Evolutionary conservation across 1,139 yeast genomes (phyloP).

Genomic region (Groenewaldozyma auringiensis): DNA sequence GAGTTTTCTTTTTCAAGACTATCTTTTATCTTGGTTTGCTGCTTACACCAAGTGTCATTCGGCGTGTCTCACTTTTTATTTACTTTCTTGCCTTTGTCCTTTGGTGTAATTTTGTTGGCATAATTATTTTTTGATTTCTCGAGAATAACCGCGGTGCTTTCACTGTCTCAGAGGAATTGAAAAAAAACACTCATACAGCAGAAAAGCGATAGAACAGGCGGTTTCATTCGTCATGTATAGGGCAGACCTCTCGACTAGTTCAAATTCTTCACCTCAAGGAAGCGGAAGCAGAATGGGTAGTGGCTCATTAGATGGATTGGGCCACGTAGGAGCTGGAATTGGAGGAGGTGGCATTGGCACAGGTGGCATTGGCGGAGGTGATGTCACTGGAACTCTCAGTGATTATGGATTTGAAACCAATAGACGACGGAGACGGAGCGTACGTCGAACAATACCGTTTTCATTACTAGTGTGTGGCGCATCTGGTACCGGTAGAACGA

Average conservation of each 20-base stretch:
- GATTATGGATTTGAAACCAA: conserved; percentile 3
- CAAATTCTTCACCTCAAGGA: neutral
- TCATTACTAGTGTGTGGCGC: conserved; percentile 68
- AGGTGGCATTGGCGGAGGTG: neutral
- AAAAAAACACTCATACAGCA: too few species aligned
- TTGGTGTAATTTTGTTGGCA: neutral
- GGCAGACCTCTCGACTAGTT: neutral
- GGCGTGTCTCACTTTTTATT: neutral
- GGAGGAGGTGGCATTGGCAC: neutral
- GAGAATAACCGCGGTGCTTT: too few species aligned
- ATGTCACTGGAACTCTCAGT: neutral
- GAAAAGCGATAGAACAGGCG: neutral
- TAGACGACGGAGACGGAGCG: conserved; percentile 43
- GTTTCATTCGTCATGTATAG: neutral
- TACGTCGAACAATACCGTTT: conserved; percentile 76
- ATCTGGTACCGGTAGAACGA: conserved; percentile 69
- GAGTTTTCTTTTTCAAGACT: too few species aligned
- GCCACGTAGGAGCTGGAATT: too few species aligned
- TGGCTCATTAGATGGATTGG: neutral
- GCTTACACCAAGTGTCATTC: too few species aligned
- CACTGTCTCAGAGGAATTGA: too few species aligned
- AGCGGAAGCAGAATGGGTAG: conserved; percentile 1
- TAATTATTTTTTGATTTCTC: too few species aligned
- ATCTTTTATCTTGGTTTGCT: too few species aligned
- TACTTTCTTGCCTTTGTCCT: neutral